Percentiles rank a stretch among this genome's conserved stretches.
phyloP scores from a whole-genome alignment of 116 monocot species.

The Trichopus zeylanicus region DNA sequence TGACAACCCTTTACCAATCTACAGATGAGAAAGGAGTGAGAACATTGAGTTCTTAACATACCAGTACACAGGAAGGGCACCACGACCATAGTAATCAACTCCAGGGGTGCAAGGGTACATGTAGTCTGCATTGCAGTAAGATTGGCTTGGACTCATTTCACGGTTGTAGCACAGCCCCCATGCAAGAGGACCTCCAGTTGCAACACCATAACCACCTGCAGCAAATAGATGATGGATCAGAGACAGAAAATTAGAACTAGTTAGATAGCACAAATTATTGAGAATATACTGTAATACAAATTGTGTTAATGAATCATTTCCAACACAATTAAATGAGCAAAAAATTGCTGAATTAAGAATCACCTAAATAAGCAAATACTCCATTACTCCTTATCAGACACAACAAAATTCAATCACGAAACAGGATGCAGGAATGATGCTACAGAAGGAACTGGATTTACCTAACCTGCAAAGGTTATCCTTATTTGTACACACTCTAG shows the following conservation, averaged over 20 bases:
- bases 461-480: too few relatives aligned
- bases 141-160: slow-evolving; percentile 90
- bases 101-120: slow-evolving; percentile 70
- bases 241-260: not conserved
- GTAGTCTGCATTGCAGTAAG: slow-evolving; percentile 43
- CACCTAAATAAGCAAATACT: too few relatives aligned
- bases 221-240: not conserved
- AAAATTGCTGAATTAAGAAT: too few relatives aligned
- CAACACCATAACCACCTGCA: slow-evolving; percentile 92
- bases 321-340: too few relatives aligned
- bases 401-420: too few relatives aligned
- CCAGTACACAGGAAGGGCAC: slow-evolving; percentile 89
- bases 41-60: slow-evolving; percentile 7
- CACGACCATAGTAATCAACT: slow-evolving; percentile 82
- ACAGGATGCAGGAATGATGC: too few relatives aligned
- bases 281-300: too few relatives aligned
- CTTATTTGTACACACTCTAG: too few relatives aligned
- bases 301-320: too few relatives aligned
- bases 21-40: not conserved
- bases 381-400: too few relatives aligned
- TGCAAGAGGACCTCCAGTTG: slow-evolving; percentile 83
- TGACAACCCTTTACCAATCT: not conserved
- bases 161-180: slow-evolving; percentile 91
- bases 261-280: not conserved
- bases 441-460: too few relatives aligned